Evolutionary conservation across 768 basidiomycete species (phyloP).

Genomic region (Tricholoma flavovirens): DNA sequence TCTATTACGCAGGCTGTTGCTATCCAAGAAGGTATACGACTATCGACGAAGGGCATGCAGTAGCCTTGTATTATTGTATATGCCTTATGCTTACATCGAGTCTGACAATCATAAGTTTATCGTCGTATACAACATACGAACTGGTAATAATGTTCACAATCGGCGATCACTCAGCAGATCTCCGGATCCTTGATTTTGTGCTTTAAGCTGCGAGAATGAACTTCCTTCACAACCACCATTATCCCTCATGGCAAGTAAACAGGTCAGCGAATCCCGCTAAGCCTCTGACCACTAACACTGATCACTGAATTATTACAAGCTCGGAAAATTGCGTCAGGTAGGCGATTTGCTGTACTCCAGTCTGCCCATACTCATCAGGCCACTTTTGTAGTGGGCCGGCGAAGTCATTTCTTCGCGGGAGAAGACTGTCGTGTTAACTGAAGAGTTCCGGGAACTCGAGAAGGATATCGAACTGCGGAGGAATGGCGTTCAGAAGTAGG

Average conservation of each 20-base stretch:
- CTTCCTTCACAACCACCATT: constrained; percentile 7
- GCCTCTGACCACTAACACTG: background rate
- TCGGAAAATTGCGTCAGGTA: constrained; percentile 77
- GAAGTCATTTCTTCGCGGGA: constrained; percentile 84
- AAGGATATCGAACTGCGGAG: constrained; percentile 77
- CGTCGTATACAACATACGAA: too few relatives aligned
- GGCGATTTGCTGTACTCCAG: constrained; percentile 4
- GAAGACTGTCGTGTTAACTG: constrained; percentile 62
- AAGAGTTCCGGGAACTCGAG: constrained; percentile 79
- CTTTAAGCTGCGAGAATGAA: constrained; percentile 1
- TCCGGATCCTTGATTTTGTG: background rate
- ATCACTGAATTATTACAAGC: constrained; percentile 31
- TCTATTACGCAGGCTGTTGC: constrained; percentile 57
- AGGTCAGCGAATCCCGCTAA: constrained; percentile 33
- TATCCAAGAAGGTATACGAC: constrained; percentile 74
- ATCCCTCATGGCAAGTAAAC: constrained; percentile 55
- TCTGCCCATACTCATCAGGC: constrained; percentile 21
- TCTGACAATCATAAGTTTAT: too few relatives aligned
- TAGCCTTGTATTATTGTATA: constrained; percentile 12
- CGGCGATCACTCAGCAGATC: constrained; percentile 4
- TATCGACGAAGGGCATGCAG: constrained; percentile 48
- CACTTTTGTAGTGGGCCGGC: constrained; percentile 69
- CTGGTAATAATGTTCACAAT: background rate
- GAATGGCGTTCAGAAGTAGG: constrained; percentile 69
- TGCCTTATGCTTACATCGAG: background rate